Base-by-base conservation (phyloP, 2,329 filamentous ascomycete genomes). In the Penicillium sclerotigenum region DNA sequence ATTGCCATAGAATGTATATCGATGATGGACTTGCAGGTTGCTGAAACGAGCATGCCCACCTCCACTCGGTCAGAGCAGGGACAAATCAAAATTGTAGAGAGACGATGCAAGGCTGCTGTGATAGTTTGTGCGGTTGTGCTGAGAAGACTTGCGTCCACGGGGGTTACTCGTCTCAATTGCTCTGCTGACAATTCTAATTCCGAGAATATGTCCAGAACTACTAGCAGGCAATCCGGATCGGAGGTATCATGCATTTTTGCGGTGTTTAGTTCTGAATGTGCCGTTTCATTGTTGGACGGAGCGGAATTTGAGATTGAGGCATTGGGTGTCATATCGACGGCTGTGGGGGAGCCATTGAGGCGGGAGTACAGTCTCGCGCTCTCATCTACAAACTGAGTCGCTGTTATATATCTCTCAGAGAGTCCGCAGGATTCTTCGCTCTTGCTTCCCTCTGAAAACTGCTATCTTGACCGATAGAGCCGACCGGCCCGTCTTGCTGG, bases 401-500 rank as follows among this genome's bases (percentile, higher is more conserved):
- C 29, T 24, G 22, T 8, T 41, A 14, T 36, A 10, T 20, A 9
- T 14, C 29, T 40, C 3, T 26, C 22, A 24, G 20, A 14, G 11
- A 9, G 26, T 5, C 5, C 13, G 1, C 37, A 11, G 36, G 51
- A 4, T 18, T 52, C 48, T 14, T 46, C 41, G 42, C 28, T 31
- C 9, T 47, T 29, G 37, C 31, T 18, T 14, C 22, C 22, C n/a
- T 29, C 40, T 22, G 40, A 22, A 4, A 28, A 4, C 7, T 37
- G 31, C 4, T 50, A 41, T 24, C 41, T 54, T 56, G 55, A 22
- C 36, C 49, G 31, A 14, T 52, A 46, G 16, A 59, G 62, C 20
- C 59, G 57, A 22, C 62, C 61, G 36, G 59, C 57, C 2, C 63
- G 57, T 43, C 63, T 53, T 29, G 64, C 63, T 26, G 62, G 64